Base-by-base conservation (phyloP, 495 filamentous ascomycete genomes). In the Neurospora sp. region DNA sequence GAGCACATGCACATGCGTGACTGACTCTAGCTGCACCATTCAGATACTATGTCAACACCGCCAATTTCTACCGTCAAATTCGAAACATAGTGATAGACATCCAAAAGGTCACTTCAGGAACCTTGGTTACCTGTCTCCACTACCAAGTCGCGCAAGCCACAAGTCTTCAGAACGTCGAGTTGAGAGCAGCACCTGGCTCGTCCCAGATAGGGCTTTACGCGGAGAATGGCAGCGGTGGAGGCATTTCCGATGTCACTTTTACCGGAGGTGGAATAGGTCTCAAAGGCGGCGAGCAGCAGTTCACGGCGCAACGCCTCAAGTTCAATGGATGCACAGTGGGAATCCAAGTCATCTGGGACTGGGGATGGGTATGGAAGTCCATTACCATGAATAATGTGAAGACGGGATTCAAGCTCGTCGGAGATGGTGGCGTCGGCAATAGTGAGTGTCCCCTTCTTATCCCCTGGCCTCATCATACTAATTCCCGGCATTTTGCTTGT, bases 121-220 rank as follows among this genome's bases (percentile, higher is more conserved):
- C 75, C 83, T 59, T 42, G 40, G 40, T 42, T 42, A 83, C 92
- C 42, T 92, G 92, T 82, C 93, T 98, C 70, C 95, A 97, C 81
- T 97, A 94, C 92, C 94, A 97, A 78, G 93, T 98, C 3, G 92
- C 91, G 46, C 94, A 97, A 78, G 94, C 94, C 8, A 95, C 92
- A 16, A 92, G 89, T 71, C 79, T 95, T 71, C 92, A 97, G 79
- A 96, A 97, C 78, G 88, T 97, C 72, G 86, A 87, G 46, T 93
- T 97, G 9, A 42, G 14, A 42, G 40, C 40, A 42, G 40, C 16
- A 53, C 5, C 41, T 74, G 53, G 18, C 46, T 48, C 59, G 20
- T 69, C 39, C 16, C 35, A 71, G 27, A 85, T 92, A 79, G 92
- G 93, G 77, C 89, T 97, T 76, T 96, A 94, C 85, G 95, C 96